Percentiles rank a stretch among this genome's conserved stretches.
phyloP scores from a whole-genome alignment of 1,139 yeast genomes.

The Trichomonascaceae sp. region DNA sequence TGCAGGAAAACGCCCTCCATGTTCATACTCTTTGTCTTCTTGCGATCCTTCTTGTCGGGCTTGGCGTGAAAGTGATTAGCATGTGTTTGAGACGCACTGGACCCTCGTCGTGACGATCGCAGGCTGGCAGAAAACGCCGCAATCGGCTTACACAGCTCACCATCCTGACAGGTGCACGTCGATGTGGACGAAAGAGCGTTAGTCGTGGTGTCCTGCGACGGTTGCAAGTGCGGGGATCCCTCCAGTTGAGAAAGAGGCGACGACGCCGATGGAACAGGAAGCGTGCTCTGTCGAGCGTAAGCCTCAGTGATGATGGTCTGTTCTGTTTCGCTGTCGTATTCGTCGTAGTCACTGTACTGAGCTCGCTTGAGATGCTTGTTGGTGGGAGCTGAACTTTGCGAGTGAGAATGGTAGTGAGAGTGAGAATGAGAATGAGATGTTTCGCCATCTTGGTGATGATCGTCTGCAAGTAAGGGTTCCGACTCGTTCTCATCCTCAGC shows the following conservation, averaged over 20 bases:
- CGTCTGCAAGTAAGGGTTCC: no score
- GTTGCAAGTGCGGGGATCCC: not conserved
- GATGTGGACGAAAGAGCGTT: not conserved
- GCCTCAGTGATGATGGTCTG: not conserved
- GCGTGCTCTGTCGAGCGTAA: not conserved
- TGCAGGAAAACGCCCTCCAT: constrained; percentile 97
- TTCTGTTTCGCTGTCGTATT: not conserved
- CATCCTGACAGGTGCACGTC: not conserved
- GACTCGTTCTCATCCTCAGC: constrained; percentile 13
- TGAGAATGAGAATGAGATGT: constrained; percentile 14
- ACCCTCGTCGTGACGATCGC: constrained; percentile 2
- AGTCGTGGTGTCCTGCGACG: not conserved
- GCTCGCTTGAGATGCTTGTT: no score
- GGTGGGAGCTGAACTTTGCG: not conserved
- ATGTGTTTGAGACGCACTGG: constrained; percentile 15
- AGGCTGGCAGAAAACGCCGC: not conserved
- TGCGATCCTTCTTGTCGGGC: constrained; percentile 14
- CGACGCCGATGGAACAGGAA: no score
- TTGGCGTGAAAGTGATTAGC: constrained; percentile 29
- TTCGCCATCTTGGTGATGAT: constrained; percentile 13
- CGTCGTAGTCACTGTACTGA: no score
- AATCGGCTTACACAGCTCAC: not conserved
- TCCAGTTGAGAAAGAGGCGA: no score
- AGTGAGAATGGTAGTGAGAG: constrained; percentile 1
- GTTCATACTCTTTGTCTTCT: constrained; percentile 54